Conservation (phyloP, 108 stramenopile species). For the Cylindrotheca fusiformis region DNA sequence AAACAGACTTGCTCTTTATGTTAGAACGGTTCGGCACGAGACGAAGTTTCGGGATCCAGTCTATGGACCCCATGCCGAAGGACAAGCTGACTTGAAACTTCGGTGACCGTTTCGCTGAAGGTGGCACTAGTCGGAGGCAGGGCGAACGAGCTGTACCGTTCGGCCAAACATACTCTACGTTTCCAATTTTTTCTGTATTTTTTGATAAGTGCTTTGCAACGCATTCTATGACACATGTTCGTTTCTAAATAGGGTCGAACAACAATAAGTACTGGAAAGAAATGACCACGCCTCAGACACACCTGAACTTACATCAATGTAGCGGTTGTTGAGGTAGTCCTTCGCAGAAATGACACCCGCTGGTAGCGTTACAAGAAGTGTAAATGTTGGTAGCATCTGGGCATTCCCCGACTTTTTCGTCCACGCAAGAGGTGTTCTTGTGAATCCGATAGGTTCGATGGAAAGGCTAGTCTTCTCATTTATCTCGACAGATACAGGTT, state of each 20-base stretch:
- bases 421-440: constrained; percentile 34
- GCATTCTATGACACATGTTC: constrained; percentile 55
- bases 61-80: constrained; percentile 63
- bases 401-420: constrained; percentile 73
- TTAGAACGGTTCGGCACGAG: constrained; percentile 82
- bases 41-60: constrained; percentile 74
- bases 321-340: constrained; percentile 75
- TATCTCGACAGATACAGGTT: constrained; percentile 36
- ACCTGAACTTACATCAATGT: constrained; percentile 80
- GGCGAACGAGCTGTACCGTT: constrained; percentile 38
- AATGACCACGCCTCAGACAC: no score
- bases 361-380: constrained; percentile 55
- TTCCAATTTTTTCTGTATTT: constrained; percentile 27
- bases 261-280: neutral
- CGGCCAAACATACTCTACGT: constrained; percentile 37
- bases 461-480: neutral
- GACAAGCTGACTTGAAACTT: constrained; percentile 72
- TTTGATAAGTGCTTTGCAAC: constrained; percentile 57
- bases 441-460: constrained; percentile 26
- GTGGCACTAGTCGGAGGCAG: constrained; percentile 51
- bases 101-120: constrained; percentile 20
- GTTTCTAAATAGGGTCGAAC: constrained; percentile 54
- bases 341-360: constrained; percentile 48
- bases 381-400: constrained; percentile 65
- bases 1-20: constrained; percentile 23